Conservation (phyloP, 352 stramenopile genomes). For the Phytophthora agathidicida region DNA sequence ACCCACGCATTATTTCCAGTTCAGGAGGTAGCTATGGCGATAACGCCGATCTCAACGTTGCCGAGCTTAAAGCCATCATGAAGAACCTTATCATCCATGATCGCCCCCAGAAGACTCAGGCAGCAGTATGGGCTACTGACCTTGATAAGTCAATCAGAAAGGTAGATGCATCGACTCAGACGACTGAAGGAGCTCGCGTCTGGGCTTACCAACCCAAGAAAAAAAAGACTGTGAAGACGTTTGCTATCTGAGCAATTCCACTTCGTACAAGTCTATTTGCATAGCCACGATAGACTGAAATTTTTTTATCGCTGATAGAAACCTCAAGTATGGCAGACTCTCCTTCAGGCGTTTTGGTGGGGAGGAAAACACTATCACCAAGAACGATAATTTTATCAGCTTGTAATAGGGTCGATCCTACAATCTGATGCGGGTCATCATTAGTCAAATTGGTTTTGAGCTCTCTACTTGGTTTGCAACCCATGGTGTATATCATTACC, state of each 20-base stretch:
- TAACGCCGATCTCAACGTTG: slow-evolving; percentile 25
- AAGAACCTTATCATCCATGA: slow-evolving; percentile 17
- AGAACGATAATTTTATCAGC: slow-evolving; percentile 11
- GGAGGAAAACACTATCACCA: slow-evolving; percentile 9
- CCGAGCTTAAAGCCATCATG: slow-evolving; percentile 18
- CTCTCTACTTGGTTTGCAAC: slow-evolving; percentile 17
- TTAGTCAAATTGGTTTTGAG: slow-evolving; percentile 15
- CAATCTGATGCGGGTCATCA: slow-evolving; percentile 8
- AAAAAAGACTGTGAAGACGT: slow-evolving; percentile 20
- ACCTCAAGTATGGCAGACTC: slow-evolving; percentile 16
- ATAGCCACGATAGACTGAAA: slow-evolving; percentile 7
- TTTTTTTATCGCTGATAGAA: slow-evolving; percentile 24
- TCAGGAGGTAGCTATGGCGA: slow-evolving; percentile 28
- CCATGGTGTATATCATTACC: slow-evolving; percentile 17
- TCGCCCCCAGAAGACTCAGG: too few relatives aligned
- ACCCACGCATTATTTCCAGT: slow-evolving; percentile 24
- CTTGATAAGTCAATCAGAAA: slow-evolving; percentile 14
- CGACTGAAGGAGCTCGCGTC: slow-evolving; percentile 8
- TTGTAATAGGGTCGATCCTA: not conserved
- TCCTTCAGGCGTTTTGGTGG: slow-evolving; percentile 1
- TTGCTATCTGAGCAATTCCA: slow-evolving; percentile 15
- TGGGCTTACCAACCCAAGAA: slow-evolving; percentile 16
- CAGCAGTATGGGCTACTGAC: too few relatives aligned
- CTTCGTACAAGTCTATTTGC: slow-evolving; percentile 7
- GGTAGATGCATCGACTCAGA: slow-evolving; percentile 17